Base-by-base conservation (phyloP, 768 basidiomycete genomes). In the Pleurotus platypus region DNA sequence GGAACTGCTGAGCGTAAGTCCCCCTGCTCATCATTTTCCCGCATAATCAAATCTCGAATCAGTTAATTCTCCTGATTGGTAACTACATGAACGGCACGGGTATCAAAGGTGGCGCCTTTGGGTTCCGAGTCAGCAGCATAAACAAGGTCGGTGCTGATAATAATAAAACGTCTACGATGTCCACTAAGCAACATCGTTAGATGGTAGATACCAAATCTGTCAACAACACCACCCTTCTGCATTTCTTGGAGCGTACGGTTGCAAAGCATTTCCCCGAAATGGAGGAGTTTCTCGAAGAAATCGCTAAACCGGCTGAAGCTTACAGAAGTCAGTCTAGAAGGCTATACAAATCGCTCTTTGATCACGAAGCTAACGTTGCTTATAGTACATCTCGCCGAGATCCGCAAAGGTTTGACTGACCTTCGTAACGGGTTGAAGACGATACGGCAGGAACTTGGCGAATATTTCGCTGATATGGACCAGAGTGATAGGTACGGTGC, bases 11-110 rank as follows among this genome's bases (percentile, higher is more conserved):
- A 94, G 85, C 61, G 93, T 93, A 64, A 58, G 82, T 66, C 11
- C 1, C 11, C 30, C 8, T 8, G 30, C 30, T 11, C 30, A 9
- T 35, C 11, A 35, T 35, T 11, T 11, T 9, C 30, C 3, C 30
- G 30, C 30, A 9, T 4, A 9, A 11, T 35, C 30, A 35, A 35
- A 35, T 2, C 30, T 35, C 30, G 30, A 35, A 11, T 35, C 58
- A 80, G 89, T 82, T 99, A 42, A 97, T 98, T 61, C 85, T 99
- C 12, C 80, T 95, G 63, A 84, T 99, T 62, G 96, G 96, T 43
- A 99, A 99, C 69, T 99, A 94, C 70, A 94, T 98, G 88, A 99
- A 99, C 67, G 93, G 94, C 5, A 89, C 93, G 54, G 94, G 95
- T 55, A 82, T 93, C 64, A 97, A 96, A 69, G 96, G 96, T 56